These are phyloP conservation scores for Lunasporangiospora selenospora DNA, from an alignment of 192 early-diverging fungal genomes.

Conservation along the genomic window DNA sequence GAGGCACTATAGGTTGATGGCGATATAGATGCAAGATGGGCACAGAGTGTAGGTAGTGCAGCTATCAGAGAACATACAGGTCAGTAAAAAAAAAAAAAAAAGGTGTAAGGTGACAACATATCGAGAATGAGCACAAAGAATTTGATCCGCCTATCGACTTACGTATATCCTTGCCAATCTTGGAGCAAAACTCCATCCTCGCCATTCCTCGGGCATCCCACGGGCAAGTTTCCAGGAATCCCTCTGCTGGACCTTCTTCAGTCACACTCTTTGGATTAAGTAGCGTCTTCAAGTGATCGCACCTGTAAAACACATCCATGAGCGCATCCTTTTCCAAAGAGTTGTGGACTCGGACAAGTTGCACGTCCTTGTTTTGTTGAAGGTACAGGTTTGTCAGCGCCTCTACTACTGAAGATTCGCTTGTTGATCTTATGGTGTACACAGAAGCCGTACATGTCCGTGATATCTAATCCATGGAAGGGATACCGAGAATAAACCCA, in stretches of 20 bases:
- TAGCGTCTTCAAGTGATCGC: conserved; percentile 11
- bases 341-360: conserved; percentile 12
- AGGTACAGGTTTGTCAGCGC: conserved; percentile 33
- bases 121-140: too few relatives aligned
- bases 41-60: conserved; percentile 18
- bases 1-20: conserved; percentile 3
- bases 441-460: conserved; percentile 27
- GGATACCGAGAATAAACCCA: neutral
- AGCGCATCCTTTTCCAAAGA: neutral
- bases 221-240: conserved; percentile 10
- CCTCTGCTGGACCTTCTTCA: neutral
- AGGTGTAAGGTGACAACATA: too few relatives aligned
- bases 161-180: neutral
- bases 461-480: conserved; percentile 9
- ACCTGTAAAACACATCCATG: conserved; percentile 17
- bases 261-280: too few relatives aligned
- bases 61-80: neutral
- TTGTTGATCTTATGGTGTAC: conserved; percentile 13
- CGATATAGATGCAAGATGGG: conserved; percentile 19
- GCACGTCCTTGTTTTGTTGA: conserved; percentile 20
- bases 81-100: neutral
- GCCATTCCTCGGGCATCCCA: neutral
- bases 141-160: too few relatives aligned
- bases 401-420: conserved; percentile 9
- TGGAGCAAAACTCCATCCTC: neutral